A percentile compares a stretch with the other conserved stretches of the same genome.
Evolutionary conservation across 2,329 filamentous ascomycete species (phyloP).

Genomic region (Colletotrichum higginsianum): DNA sequence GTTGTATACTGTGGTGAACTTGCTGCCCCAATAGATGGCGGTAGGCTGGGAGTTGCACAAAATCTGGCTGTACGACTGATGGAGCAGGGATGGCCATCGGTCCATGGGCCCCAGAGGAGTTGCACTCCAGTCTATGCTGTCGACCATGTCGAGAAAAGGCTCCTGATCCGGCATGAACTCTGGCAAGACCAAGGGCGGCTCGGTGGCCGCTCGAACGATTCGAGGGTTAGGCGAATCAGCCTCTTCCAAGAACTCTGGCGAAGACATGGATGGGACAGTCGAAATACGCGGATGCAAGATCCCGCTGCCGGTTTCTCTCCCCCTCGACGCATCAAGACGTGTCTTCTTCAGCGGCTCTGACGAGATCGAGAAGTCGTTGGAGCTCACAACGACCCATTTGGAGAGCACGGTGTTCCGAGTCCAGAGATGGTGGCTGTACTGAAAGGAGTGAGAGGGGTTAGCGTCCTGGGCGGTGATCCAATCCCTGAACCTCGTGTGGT

Average conservation of each 20-base stretch:
- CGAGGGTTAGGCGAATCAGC: constrained; percentile 40
- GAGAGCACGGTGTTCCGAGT: constrained; percentile 53
- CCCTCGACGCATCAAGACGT: constrained; percentile 47
- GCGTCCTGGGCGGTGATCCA: constrained; percentile 52
- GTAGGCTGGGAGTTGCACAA: constrained; percentile 64
- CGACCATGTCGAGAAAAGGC: constrained; percentile 57
- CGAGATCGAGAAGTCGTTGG: constrained; percentile 53
- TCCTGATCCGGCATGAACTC: constrained; percentile 55
- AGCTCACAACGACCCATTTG: constrained; percentile 57
- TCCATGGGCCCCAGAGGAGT: constrained; percentile 64
- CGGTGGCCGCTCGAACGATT: constrained; percentile 51
- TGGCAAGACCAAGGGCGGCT: constrained; percentile 51
- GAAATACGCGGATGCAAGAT: constrained; percentile 22
- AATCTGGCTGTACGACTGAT: constrained; percentile 60
- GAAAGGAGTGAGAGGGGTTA: constrained; percentile 47
- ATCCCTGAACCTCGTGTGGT: constrained; percentile 55
- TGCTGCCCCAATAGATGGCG: constrained; percentile 75
- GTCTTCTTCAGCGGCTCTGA: constrained; percentile 52
- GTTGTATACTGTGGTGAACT: constrained; percentile 77
- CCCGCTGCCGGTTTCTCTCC: constrained; percentile 34
- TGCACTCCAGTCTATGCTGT: constrained; percentile 61
- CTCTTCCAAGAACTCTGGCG: constrained; percentile 24
- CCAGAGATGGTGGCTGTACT: constrained; percentile 54
- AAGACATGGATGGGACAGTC: constrained; percentile 9
- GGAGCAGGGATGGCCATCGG: constrained; percentile 62